A percentile compares a stretch with the other conserved stretches of the same genome.
These are phyloP conservation scores for Sarcomyxa edulis DNA, from an alignment of 768 basidiomycete species.

Conservation along the genomic window DNA sequence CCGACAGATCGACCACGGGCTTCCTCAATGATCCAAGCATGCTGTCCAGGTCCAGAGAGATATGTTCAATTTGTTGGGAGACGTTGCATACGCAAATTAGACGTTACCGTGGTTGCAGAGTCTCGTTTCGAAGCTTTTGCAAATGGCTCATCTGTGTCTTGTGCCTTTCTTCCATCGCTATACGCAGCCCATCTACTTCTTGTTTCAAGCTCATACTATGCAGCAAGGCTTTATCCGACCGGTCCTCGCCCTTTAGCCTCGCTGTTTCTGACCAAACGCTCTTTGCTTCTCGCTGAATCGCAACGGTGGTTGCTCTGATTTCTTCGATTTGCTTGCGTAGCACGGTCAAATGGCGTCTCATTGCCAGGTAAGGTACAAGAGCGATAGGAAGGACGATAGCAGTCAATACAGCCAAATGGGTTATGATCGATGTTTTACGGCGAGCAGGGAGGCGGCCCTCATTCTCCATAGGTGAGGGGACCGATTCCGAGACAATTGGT, in stretches of 20 bases:
- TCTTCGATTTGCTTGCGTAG: conserved; percentile 38
- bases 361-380: conserved; percentile 47
- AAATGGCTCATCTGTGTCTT: conserved; percentile 25
- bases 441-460: neutral
- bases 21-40: conserved; percentile 34
- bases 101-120: conserved; percentile 22
- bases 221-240: conserved; percentile 20
- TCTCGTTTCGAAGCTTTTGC: conserved; percentile 23
- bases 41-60: conserved; percentile 22
- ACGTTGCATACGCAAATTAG: neutral
- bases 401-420: conserved; percentile 33
- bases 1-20: conserved; percentile 61
- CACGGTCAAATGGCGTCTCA: conserved; percentile 38
- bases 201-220: conserved; percentile 24
- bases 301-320: conserved; percentile 28
- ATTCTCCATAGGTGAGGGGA: no score
- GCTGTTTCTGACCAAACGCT: conserved; percentile 21
- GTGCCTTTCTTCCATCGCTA: conserved; percentile 24
- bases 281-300: conserved; percentile 34
- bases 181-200: conserved; percentile 26
- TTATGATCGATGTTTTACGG: neutral
- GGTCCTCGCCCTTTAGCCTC: conserved; percentile 21
- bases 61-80: conserved; percentile 3
- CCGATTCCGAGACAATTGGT: neutral
- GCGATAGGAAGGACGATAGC: conserved; percentile 47